Conservation (phyloP, 306 rosid species). For the Dryas drummondii region DNA sequence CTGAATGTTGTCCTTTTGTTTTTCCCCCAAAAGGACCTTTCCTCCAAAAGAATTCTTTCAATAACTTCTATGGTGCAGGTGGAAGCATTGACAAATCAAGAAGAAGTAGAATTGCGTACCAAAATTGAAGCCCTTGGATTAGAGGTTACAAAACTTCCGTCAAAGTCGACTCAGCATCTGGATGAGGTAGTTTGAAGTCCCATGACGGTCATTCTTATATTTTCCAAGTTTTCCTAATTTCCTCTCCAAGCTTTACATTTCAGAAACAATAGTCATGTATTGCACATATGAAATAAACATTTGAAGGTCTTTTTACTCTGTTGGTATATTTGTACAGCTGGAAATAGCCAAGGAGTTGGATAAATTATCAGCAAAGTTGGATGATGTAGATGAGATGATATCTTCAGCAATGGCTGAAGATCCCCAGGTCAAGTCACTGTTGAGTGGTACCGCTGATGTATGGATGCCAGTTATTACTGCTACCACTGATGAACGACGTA, state of each 20-base stretch:
- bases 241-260: not conserved
- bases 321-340: constrained; percentile 40
- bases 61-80: constrained; percentile 48
- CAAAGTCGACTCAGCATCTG: constrained; percentile 56
- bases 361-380: constrained; percentile 76
- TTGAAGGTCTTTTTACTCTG: constrained; percentile 8
- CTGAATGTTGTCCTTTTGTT: not conserved
- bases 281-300: not conserved
- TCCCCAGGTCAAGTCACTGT: constrained; percentile 76
- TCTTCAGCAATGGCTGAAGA: constrained; percentile 82
- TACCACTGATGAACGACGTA: constrained; percentile 67
- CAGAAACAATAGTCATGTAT: not conserved
- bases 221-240: constrained; percentile 6
- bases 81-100: constrained; percentile 79
- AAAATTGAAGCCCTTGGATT: constrained; percentile 92
- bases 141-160: constrained; percentile 88
- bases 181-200: constrained; percentile 55
- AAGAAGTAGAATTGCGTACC: constrained; percentile 88
- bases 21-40: constrained; percentile 4
- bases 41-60: constrained; percentile 1
- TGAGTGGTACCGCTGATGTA: constrained; percentile 80
- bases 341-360: constrained; percentile 89
- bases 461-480: constrained; percentile 97
- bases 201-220: constrained; percentile 13
- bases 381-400: constrained; percentile 83